Conservation (phyloP, 169 alveolate species). For the Plasmodium malariae region DNA sequence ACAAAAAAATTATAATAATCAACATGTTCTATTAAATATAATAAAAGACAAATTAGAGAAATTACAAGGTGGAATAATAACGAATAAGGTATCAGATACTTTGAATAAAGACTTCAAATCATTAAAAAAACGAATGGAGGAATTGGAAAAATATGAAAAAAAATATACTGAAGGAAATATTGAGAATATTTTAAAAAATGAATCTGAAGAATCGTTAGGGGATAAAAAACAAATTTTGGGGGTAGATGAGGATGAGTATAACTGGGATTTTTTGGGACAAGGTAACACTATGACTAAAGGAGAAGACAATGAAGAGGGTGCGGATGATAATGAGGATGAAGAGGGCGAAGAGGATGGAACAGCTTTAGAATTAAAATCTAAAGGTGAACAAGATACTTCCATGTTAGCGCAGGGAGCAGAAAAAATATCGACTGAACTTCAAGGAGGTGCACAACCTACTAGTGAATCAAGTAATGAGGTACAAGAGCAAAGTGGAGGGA, state of each 20-base stretch:
- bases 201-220: neutral
- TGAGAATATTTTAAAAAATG: neutral
- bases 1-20: neutral
- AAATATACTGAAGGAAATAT: neutral
- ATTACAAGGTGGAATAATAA: neutral
- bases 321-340: neutral
- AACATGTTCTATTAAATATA: neutral
- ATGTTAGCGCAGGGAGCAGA: too few species aligned
- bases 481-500: too few species aligned
- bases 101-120: neutral
- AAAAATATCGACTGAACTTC: too few species aligned
- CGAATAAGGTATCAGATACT: neutral
- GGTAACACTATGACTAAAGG: neutral
- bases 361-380: neutral
- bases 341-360: neutral
- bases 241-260: constrained; percentile 21
- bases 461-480: too few species aligned
- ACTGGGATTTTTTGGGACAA: neutral
- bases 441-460: too few species aligned
- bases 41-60: neutral
- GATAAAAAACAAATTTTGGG: neutral
- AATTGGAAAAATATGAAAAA: neutral
- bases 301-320: neutral
- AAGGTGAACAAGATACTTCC: neutral
- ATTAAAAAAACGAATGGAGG: neutral